phyloP scores from a whole-genome alignment of 192 early-diverging fungal genomes.

The Umbelopsis ramanniana region DNA sequence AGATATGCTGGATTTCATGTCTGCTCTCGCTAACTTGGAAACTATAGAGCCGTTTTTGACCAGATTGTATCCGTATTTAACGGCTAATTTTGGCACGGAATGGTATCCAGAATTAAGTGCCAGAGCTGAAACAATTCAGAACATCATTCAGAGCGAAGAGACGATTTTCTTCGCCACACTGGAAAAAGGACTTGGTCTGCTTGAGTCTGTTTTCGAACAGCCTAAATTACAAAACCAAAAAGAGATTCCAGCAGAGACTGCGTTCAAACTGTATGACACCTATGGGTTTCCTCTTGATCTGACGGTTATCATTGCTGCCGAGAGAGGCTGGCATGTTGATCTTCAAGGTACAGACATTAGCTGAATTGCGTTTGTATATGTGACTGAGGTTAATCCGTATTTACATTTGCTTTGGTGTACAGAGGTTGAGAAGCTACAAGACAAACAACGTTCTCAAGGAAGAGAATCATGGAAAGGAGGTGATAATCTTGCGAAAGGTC shows the following conservation, averaged over 20 bases:
- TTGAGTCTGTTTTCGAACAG: conserved; percentile 49
- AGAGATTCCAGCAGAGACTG: conserved; percentile 47
- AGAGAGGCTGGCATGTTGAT: conserved; percentile 62
- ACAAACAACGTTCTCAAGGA: conserved; percentile 49
- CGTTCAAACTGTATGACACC: conserved; percentile 61
- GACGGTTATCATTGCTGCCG: conserved; percentile 54
- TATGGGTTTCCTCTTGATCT: conserved; percentile 66
- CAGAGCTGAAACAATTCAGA: conserved; percentile 46
- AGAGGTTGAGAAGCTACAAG: conserved; percentile 49
- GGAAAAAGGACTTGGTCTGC: conserved; percentile 49
- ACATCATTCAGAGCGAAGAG: conserved; percentile 53
- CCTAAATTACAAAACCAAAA: conserved; percentile 39
- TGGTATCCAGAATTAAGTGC: conserved; percentile 47
- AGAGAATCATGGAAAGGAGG: conserved; percentile 53
- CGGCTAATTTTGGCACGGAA: conserved; percentile 41
- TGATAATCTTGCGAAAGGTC: conserved; percentile 26
- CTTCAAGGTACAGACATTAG: conserved; percentile 33
- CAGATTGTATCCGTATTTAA: conserved; percentile 49
- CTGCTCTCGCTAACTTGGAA: neutral
- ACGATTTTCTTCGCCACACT: conserved; percentile 51
- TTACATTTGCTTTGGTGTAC: neutral
- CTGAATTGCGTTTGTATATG: neutral
- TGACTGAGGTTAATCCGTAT: neutral
- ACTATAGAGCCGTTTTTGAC: conserved; percentile 54
- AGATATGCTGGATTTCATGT: neutral